A percentile compares a stretch with the other conserved stretches of the same genome.
Conservation (phyloP, 106 monocot genomes). For the Allium cepa region DNA sequence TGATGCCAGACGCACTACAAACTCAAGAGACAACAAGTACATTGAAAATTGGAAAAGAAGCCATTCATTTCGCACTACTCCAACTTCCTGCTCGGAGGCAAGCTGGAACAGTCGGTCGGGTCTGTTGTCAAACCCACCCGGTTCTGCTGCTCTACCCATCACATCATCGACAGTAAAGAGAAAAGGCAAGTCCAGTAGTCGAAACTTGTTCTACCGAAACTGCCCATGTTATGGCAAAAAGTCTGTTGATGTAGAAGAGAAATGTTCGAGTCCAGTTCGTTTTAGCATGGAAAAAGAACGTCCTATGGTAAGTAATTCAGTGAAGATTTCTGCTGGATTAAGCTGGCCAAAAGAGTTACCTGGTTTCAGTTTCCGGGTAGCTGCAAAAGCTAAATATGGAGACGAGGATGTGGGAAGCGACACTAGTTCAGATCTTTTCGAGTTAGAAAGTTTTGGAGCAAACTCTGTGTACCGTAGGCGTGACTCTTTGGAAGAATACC, state of each 20-base stretch:
- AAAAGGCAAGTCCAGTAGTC: conserved; percentile 1
- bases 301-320: neutral
- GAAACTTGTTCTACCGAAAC: conserved; percentile 27
- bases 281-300: conserved; percentile 6
- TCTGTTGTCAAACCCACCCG: neutral
- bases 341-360: conserved; percentile 15
- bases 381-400: neutral
- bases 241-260: conserved; percentile 51
- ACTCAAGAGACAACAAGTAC: neutral
- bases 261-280: conserved; percentile 12
- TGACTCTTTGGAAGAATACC: conserved; percentile 42
- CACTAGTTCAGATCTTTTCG: conserved; percentile 77
- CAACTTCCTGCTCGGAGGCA: conserved; percentile 52
- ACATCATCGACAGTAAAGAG: neutral
- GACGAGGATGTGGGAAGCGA: conserved; percentile 61
- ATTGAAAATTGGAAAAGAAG: neutral
- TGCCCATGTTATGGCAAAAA: conserved; percentile 66
- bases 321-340: conserved; percentile 25
- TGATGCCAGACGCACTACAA: conserved; percentile 2
- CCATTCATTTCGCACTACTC: conserved; percentile 15
- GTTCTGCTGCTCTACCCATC: neutral
- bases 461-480: conserved; percentile 14
- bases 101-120: conserved; percentile 37
- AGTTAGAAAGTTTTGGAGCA: conserved; percentile 59
- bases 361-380: conserved; percentile 32